Evolutionary conservation across 805 yeast genomes (phyloP), one percentile per base, ranked within the genome.

Genomic region (Saturnispora besseyi): DNA sequence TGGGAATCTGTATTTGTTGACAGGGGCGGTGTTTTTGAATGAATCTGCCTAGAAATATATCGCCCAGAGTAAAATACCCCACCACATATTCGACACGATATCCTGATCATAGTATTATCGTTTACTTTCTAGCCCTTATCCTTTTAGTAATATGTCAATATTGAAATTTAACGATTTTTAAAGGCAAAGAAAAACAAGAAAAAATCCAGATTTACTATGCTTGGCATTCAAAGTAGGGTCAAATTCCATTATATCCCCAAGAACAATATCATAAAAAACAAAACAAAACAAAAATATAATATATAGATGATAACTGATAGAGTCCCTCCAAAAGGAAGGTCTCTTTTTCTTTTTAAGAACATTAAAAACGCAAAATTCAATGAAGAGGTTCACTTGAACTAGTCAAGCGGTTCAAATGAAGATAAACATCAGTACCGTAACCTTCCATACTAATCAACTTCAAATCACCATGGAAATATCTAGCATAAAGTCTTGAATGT

Each of bases 391-490:
- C 95, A 50, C 80, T 75, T 3, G 83, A 77, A 46, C 84, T 77
- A 57, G 84, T 80, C 58, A 88, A 76, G 49, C 95, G 73, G 65
- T 88, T 88, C 62, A 88, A 72, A 67, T 89, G 96, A 60, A 89
- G 66, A 60, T 88, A 89, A 2, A 87, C 96, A 62, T 88, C 96
- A 1, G 96, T 88, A 13, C 96, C 96, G 61, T 88, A 87, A 8
- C 96, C 96, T 66, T 88, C 96, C 95, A 89, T 87, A 32, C 88
- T 79, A 50, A 87, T 88, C 59, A 89, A 73, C 61, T 84, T 84
- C 64, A 88, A 75, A 59, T 89, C 96, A 3, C 96, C 96, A 6
- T 96, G 95, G 62, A 89, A 88, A 63, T 88, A 88, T 55, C 90
- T 81, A 2, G 96, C 90, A 57, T 89, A 89, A 36, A 88, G 72